Conservation (phyloP, 2,329 filamentous ascomycete species). For the Aspergillus sp. region DNA sequence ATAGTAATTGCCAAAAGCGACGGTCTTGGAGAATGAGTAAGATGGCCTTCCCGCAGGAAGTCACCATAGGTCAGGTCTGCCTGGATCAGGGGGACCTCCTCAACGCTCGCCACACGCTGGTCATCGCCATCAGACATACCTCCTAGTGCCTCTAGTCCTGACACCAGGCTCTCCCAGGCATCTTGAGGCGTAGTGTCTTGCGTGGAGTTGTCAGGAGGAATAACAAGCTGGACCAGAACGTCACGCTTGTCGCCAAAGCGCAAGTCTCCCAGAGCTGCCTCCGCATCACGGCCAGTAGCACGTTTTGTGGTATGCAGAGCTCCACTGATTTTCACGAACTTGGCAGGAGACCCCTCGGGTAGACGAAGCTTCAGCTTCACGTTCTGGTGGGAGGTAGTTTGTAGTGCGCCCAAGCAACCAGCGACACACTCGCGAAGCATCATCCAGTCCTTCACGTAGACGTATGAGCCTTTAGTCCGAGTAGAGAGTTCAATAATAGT, state of each 20-base stretch:
- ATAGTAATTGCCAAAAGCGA: slow-evolving; percentile 94
- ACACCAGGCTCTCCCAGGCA: slow-evolving; percentile 96
- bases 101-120: slow-evolving; percentile 78
- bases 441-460: slow-evolving; percentile 99
- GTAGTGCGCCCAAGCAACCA: slow-evolving; percentile 86
- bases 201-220: slow-evolving; percentile 78
- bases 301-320: slow-evolving; percentile 95
- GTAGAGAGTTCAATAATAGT: slow-evolving; percentile 98
- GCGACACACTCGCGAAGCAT: slow-evolving; percentile 97
- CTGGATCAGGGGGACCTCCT: slow-evolving; percentile 93
- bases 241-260: slow-evolving; percentile 95
- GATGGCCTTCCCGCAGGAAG: slow-evolving; percentile 81
- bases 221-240: slow-evolving; percentile 89
- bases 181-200: slow-evolving; percentile 89
- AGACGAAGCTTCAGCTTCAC: slow-evolving; percentile 92
- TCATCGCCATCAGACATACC: slow-evolving; percentile 85
- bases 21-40: slow-evolving; percentile 82
- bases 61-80: slow-evolving; percentile 93
- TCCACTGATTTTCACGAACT: slow-evolving; percentile 98
- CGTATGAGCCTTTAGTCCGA: slow-evolving; percentile 93
- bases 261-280: slow-evolving; percentile 87
- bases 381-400: slow-evolving; percentile 96
- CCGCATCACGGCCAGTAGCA: slow-evolving; percentile 89
- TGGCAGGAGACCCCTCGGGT: slow-evolving; percentile 93
- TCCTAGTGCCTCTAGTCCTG: slow-evolving; percentile 87